phyloP scores from a whole-genome alignment of 106 monocot genomes.

The Apostasia ramifera region DNA sequence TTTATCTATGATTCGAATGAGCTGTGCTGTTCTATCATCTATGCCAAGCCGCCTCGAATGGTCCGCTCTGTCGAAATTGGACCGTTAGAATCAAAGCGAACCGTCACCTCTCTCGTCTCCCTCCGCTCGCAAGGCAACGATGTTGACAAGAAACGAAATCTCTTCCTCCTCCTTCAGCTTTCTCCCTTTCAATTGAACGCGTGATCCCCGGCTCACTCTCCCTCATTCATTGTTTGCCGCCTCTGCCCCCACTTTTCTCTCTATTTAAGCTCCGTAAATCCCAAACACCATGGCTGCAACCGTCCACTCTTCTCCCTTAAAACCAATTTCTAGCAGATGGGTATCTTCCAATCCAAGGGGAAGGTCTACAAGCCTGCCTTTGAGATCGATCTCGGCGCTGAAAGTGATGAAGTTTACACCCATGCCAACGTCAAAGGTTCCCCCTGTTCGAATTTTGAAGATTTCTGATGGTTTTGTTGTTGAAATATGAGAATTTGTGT shows the following conservation, averaged over 20 bases:
- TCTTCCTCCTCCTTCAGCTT: not conserved
- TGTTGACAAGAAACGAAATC: constrained; percentile 7
- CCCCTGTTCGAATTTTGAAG: not conserved
- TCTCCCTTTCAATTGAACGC: not conserved
- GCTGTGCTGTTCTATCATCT: too few relatives aligned
- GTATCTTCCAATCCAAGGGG: constrained; percentile 39
- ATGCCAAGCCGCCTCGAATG: too few relatives aligned
- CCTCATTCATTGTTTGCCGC: constrained; percentile 12
- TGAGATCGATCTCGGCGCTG: constrained; percentile 55
- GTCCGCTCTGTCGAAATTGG: constrained; percentile 2
- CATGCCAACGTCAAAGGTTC: constrained; percentile 77
- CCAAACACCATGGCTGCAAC: not conserved
- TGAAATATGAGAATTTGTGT: not conserved
- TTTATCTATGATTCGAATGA: too few relatives aligned
- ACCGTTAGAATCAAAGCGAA: constrained; percentile 16
- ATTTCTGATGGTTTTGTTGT: not conserved
- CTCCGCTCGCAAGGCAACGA: not conserved
- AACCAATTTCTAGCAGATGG: constrained; percentile 27
- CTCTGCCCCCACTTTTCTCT: not conserved
- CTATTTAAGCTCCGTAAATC: constrained; percentile 14
- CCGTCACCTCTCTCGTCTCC: not conserved
- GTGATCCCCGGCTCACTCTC: not conserved
- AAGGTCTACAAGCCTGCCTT: constrained; percentile 69
- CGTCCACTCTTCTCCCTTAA: not conserved
- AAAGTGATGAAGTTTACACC: constrained; percentile 59